Evolutionary conservation across 106 monocot species (phyloP), one percentile per base, ranked within the genome.

Genomic region (Phalaenopsis aphrodite): DNA sequence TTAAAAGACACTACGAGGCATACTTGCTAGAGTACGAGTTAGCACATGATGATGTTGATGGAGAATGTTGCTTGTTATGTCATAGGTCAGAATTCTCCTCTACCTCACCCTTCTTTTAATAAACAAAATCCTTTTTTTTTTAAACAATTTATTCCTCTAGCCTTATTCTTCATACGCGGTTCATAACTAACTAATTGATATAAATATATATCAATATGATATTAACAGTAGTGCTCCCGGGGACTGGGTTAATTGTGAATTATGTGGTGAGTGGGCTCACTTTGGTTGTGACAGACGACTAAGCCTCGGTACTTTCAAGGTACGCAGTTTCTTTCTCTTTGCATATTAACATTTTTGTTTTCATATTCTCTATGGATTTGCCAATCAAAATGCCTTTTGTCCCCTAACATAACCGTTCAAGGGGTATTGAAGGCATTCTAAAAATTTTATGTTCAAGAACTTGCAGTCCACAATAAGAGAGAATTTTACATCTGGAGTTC

Each of bases 241-340:
- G 52, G 95, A 93, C 79, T 95, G 95, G 95, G 95, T 95, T 46
- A 95, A 95, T 75, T 93, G 95, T 45, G 93, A 91, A n/a, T 78
- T 95, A 56, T 95, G 95, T 52, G 93, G 91, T 47, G 95, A 93
- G 56, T 95, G 95, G 95, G 95, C 95, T 0, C 95, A 95, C 75
- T 95, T 95, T 64, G 95, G 95, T 21, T 95, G 95, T 42, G 95
- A 95, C 58, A 87, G 91, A 81, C 78, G 93, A 42, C 95, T 86
- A 55, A 90, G 95, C 36, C 89, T 95, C 11, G 95, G 90, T 39
- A 84, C 95, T 78, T 95, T 95, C 58, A 95, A 95, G 95, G 93
- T 95, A 66, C 43, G 72, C 52, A 42, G 77, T 5, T 5, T 61
- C 17, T 17, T 52, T 39, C 7, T 52, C 2, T 52, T 12, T 30